A percentile compares a stretch with the other conserved stretches of the same genome.
Evolutionary conservation across 164 flowering plant species (phyloP).

Genomic region (Liquidambar formosana): DNA sequence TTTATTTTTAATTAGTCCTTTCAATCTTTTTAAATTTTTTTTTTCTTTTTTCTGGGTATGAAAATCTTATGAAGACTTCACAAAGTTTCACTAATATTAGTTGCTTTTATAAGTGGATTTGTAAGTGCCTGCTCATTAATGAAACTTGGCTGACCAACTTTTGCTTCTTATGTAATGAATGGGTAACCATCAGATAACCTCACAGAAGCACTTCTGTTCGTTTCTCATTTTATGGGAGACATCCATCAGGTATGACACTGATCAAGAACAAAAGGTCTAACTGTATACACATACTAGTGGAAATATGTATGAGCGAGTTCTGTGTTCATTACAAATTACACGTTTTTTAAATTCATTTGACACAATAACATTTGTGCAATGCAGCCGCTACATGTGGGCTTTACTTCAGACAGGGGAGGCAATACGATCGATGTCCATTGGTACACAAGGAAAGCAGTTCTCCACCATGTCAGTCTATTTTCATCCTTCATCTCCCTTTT

Average conservation of each 20-base stretch:
- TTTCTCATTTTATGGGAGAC: constrained; percentile 85
- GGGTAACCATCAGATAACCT: constrained; percentile 61
- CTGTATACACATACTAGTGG: too few species aligned
- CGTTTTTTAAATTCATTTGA: neutral
- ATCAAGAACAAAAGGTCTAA: neutral
- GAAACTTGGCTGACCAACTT: constrained; percentile 4
- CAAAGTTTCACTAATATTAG: neutral
- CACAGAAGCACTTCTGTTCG: constrained; percentile 85
- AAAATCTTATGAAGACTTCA: too few species aligned
- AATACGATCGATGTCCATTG: constrained; percentile 84
- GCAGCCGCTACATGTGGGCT: constrained; percentile 92
- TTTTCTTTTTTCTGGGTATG: neutral
- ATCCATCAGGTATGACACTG: constrained; percentile 65
- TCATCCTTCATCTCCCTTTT: neutral
- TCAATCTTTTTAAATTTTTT: neutral
- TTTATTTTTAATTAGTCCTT: neutral
- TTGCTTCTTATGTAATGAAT: neutral
- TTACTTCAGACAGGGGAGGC: constrained; percentile 74
- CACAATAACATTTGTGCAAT: neutral
- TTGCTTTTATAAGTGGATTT: too few species aligned
- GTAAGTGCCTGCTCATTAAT: too few species aligned
- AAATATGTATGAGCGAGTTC: neutral
- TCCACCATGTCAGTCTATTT: constrained; percentile 71
- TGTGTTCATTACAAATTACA: neutral
- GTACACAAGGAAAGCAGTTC: constrained; percentile 72